Evolutionary conservation across 768 basidiomycete species (phyloP).

Genomic region (Pisolithus orientalis): DNA sequence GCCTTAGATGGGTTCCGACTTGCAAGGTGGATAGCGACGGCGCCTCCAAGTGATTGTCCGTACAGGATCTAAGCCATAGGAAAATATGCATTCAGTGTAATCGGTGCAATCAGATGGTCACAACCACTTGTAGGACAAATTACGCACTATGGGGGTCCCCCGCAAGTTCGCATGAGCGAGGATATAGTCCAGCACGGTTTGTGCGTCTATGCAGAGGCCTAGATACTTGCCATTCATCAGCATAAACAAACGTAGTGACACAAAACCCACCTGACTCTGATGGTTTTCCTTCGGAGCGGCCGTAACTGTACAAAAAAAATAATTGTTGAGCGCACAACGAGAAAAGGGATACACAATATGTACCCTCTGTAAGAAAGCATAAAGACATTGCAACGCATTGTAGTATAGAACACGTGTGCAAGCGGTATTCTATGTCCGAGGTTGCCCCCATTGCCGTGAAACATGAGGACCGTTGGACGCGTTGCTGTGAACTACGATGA

Average conservation of each 20-base stretch:
- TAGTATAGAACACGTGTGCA: slow-evolving; percentile 72
- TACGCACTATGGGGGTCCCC: slow-evolving; percentile 59
- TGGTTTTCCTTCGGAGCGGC: slow-evolving; percentile 78
- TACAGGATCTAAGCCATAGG: slow-evolving; percentile 51
- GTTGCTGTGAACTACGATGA: slow-evolving; percentile 33
- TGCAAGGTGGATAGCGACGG: slow-evolving; percentile 85
- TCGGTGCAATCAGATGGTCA: neutral
- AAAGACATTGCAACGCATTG: slow-evolving; percentile 88
- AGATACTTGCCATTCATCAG: neutral
- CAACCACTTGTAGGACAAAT: neutral
- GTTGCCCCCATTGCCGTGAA: slow-evolving; percentile 88
- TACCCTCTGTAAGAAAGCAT: slow-evolving; percentile 94
- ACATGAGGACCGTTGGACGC: slow-evolving; percentile 87
- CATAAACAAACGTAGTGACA: neutral
- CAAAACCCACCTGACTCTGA: slow-evolving; percentile 66
- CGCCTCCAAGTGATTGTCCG: slow-evolving; percentile 88
- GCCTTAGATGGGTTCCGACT: slow-evolving; percentile 70
- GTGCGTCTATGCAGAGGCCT: slow-evolving; percentile 83
- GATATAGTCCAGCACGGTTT: slow-evolving; percentile 74
- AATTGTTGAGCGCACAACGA: neutral
- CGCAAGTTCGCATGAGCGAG: slow-evolving; percentile 55
- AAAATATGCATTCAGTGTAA: neutral
- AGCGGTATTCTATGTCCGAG: slow-evolving; percentile 88
- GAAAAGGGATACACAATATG: slow-evolving; percentile 16
- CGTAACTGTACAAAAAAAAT: slow-evolving; percentile 53